A percentile compares a stretch with the other conserved stretches of the same genome.
Conservation (phyloP, 345 rosid species). For the Populus tremula region DNA sequence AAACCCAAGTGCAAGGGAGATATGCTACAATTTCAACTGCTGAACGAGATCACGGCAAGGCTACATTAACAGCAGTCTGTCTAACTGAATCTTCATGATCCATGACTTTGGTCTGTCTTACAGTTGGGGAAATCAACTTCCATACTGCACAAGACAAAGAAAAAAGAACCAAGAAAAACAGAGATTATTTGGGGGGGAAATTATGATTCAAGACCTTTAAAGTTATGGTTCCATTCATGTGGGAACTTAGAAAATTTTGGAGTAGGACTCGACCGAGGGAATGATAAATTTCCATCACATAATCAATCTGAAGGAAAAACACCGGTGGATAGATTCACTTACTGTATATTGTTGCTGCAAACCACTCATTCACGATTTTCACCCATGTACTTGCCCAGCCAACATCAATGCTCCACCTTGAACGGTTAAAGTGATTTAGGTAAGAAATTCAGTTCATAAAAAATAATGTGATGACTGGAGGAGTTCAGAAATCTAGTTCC, state of each 20-base stretch:
- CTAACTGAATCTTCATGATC: constrained; percentile 28
- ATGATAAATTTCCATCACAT: too few species aligned
- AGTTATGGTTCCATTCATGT: too few species aligned
- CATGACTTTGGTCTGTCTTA: constrained; percentile 51
- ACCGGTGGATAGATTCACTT: constrained; percentile 23
- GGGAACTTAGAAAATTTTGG: too few species aligned
- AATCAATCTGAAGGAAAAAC: neutral
- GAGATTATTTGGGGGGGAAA: too few species aligned
- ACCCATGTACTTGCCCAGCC: constrained; percentile 97
- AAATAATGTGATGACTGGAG: neutral
- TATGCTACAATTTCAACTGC: neutral
- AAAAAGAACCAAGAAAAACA: neutral
- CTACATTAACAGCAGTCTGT: constrained; percentile 18
- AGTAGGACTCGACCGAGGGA: too few species aligned
- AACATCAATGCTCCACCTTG: constrained; percentile 88
- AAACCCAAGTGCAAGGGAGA: neutral
- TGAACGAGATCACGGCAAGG: too few species aligned
- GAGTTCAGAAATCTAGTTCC: neutral
- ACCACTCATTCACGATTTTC: constrained; percentile 84
- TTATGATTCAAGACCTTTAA: too few species aligned
- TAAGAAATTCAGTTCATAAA: neutral
- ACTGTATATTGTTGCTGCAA: constrained; percentile 78
- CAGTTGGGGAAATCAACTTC: constrained; percentile 65
- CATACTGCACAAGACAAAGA: constrained; percentile 48
- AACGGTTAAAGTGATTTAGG: neutral